phyloP scores from a whole-genome alignment of 2,329 filamentous ascomycete species.

The Aspergillus fructus region DNA sequence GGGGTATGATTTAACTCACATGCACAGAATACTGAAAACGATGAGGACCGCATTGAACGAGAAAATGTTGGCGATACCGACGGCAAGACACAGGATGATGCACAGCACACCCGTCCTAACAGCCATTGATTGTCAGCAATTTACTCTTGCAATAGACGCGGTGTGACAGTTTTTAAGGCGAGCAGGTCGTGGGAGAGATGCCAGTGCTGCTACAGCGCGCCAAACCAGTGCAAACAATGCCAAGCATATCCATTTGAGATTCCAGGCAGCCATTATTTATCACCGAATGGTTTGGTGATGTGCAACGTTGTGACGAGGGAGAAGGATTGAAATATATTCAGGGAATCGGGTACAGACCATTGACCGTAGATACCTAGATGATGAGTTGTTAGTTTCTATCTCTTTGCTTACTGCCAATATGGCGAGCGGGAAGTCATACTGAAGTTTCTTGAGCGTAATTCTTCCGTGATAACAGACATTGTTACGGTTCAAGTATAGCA shows the following conservation, averaged over 20 bases:
- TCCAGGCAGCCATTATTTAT: constrained; percentile 23
- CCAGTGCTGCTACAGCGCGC: not conserved
- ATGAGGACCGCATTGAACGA: constrained; percentile 58
- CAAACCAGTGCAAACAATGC: constrained; percentile 9
- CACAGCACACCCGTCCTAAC: constrained; percentile 54
- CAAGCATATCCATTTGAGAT: constrained; percentile 18
- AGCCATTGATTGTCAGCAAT: constrained; percentile 16
- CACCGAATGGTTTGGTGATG: constrained; percentile 4
- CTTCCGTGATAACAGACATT: constrained; percentile 59
- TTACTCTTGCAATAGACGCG: not conserved
- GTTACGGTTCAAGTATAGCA: constrained; percentile 17
- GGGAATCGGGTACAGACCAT: constrained; percentile 53
- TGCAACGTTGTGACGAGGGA: not conserved
- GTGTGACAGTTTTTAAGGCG: not conserved
- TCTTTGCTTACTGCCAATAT: constrained; percentile 14
- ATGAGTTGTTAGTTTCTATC: constrained; percentile 24
- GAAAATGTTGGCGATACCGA: constrained; percentile 69
- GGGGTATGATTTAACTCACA: constrained; percentile 45
- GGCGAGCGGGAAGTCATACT: constrained; percentile 48
- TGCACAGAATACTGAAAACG: constrained; percentile 58
- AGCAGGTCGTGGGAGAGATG: not conserved
- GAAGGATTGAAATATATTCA: not conserved
- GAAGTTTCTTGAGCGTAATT: constrained; percentile 66
- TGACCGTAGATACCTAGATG: constrained; percentile 64
- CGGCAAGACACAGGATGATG: constrained; percentile 65